Conservation (phyloP, 2,329 filamentous ascomycete genomes). For the Xylariaceae sp. region DNA sequence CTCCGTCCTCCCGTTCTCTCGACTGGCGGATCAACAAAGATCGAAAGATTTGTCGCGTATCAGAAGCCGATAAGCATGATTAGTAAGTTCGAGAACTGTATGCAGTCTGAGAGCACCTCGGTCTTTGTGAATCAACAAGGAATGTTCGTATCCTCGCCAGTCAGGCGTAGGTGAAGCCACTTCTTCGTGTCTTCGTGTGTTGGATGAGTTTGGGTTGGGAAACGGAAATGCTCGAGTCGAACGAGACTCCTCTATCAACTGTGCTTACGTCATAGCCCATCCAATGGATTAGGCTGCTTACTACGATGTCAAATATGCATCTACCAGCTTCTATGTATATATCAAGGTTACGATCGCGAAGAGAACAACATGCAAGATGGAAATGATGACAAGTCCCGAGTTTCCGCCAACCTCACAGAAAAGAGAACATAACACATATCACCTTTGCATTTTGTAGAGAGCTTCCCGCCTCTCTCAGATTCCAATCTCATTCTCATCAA, state of each 20-base stretch:
- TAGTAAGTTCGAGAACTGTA: background rate
- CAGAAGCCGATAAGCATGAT: conserved; percentile 4
- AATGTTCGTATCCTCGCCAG: background rate
- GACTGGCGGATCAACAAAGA: conserved; percentile 19
- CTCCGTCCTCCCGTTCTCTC: conserved; percentile 4
- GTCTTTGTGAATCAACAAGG: conserved; percentile 3
- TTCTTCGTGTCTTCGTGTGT: too few species aligned
- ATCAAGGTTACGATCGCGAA: background rate
- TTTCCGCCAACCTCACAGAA: too few species aligned
- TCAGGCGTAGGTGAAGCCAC: background rate
- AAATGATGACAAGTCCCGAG: background rate
- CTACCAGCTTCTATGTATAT: too few species aligned
- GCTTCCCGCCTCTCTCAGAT: conserved; percentile 9
- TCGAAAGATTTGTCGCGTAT: conserved; percentile 13
- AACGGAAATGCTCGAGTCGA: too few species aligned
- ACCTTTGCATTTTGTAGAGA: conserved; percentile 7
- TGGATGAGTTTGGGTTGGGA: too few species aligned
- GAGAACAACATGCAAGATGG: background rate
- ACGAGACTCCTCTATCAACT: too few species aligned
- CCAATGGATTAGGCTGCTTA: too few species aligned
- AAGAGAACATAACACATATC: background rate
- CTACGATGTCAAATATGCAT: too few species aligned
- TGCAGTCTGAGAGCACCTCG: background rate
- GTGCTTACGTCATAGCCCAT: too few species aligned
- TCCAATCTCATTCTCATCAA: background rate